Base-by-base conservation (phyloP, 257 asterid species). In the Nicotiana attenuata region DNA sequence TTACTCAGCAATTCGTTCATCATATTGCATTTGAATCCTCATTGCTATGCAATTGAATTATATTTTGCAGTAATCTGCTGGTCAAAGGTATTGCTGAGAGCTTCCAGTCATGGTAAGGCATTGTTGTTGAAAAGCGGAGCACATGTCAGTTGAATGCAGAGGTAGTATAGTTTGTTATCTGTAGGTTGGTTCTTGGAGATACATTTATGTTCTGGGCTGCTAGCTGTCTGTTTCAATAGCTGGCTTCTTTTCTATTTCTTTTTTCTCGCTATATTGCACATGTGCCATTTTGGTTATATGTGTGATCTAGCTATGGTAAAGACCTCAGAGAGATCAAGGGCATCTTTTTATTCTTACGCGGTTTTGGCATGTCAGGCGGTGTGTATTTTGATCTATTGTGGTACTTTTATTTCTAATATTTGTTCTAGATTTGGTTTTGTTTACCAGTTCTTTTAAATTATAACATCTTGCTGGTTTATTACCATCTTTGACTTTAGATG, bases 131-230 rank as follows among this genome's bases (percentile, higher is more conserved):
- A 75, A 26, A 16, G 24, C 63, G 26, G 45, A 50, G 24, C 63
- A 56, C 26, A 4, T 75, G 35, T 75, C 79, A 50, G 63, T 50
- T 75, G 41, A 75, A 50, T 50, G 26, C 22, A 15, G 79, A 75
- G 22, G 63, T 50, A 50, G 80, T 24, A 31, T 75, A 75, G 80
- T 75, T 64, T 64, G 41, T 64, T 50, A 7, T 26, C 80, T 50
- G 45, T 75, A 50, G 80, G 63, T 50, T 75, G 52, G 80, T 50
- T 75, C 80, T 47, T 75, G 80, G 63, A 24, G 80, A 50, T 28
- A 14, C 45, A 75, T 75, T 75, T 50, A 24, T 75, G 80, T 26
- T 47, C 41, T 26, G 24, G 63, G 26, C 38, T 1, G 16, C 80
- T 75, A 6, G 16, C 80, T 75, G 17, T 50, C 63, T 24, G 45